phyloP scores from a whole-genome alignment of 2,329 filamentous ascomycete genomes.

The Cladosporium sp. region DNA sequence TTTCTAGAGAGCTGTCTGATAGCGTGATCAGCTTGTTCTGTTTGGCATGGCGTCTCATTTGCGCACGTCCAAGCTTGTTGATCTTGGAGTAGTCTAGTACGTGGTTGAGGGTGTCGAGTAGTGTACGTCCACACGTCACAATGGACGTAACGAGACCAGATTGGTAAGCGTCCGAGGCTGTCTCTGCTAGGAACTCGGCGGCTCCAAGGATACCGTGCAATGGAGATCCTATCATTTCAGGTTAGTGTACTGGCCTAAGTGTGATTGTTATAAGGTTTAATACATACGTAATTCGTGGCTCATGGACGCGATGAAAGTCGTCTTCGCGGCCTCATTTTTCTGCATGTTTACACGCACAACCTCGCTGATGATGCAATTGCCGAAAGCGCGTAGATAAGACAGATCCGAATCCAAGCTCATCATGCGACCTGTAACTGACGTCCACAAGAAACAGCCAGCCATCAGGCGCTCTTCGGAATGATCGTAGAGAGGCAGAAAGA shows the following conservation, averaged over 20 bases:
- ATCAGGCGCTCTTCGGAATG: slow-evolving; percentile 42
- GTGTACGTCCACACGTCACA: slow-evolving; percentile 49
- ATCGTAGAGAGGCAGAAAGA: slow-evolving; percentile 56
- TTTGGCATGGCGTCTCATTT: slow-evolving; percentile 29
- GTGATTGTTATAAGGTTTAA: not conserved
- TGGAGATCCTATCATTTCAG: slow-evolving; percentile 33
- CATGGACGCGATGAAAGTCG: slow-evolving; percentile 52
- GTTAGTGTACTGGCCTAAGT: not conserved
- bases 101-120: slow-evolving; percentile 48
- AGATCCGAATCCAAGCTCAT: slow-evolving; percentile 41
- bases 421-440: slow-evolving; percentile 45
- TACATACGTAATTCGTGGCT: slow-evolving; percentile 49
- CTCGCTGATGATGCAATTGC: slow-evolving; percentile 43
- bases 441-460: slow-evolving; percentile 50
- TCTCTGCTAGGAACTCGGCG: slow-evolving; percentile 50
- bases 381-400: slow-evolving; percentile 45
- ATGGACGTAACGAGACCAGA: slow-evolving; percentile 49
- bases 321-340: slow-evolving; percentile 48
- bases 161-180: slow-evolving; percentile 43
- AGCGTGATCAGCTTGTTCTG: slow-evolving; percentile 33
- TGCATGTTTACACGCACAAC: slow-evolving; percentile 41
- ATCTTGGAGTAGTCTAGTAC: slow-evolving; percentile 48
- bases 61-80: slow-evolving; percentile 37
- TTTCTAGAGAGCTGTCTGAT: slow-evolving; percentile 28
- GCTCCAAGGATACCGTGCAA: slow-evolving; percentile 49